These are phyloP conservation scores for Phaeosphaeria sp. DNA, from an alignment of 2,329 filamentous ascomycete genomes.

Conservation along the genomic window DNA sequence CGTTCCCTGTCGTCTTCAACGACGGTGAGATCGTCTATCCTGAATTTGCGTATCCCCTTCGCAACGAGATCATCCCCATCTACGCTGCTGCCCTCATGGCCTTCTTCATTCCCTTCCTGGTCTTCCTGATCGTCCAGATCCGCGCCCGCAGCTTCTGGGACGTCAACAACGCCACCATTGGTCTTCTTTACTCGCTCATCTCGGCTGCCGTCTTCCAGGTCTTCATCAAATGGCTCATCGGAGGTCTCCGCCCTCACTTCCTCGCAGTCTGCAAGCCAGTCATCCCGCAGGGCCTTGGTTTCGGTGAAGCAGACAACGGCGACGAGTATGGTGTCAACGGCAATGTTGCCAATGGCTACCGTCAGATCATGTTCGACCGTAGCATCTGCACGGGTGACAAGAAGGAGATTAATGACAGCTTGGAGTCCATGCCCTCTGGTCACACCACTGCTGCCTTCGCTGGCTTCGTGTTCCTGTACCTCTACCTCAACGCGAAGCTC, in stretches of 20 bases:
- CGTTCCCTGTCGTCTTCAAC: slow-evolving; percentile 70
- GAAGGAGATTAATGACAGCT: slow-evolving; percentile 69
- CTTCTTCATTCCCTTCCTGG: slow-evolving; percentile 67
- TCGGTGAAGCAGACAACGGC: slow-evolving; percentile 22
- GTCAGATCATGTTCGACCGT: slow-evolving; percentile 70
- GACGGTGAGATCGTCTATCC: slow-evolving; percentile 73
- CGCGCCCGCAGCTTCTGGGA: slow-evolving; percentile 61
- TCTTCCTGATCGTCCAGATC: slow-evolving; percentile 71
- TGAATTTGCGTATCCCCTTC: slow-evolving; percentile 72
- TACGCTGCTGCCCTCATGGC: slow-evolving; percentile 73
- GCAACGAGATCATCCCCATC: slow-evolving; percentile 70
- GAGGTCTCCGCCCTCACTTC: slow-evolving; percentile 69
- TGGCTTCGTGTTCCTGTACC: slow-evolving; percentile 71
- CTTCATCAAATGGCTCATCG: slow-evolving; percentile 77
- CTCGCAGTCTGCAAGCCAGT: slow-evolving; percentile 72
- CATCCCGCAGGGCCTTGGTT: slow-evolving; percentile 49
- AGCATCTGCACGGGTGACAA: slow-evolving; percentile 73
- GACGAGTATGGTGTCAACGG: slow-evolving; percentile 58
- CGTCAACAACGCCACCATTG: slow-evolving; percentile 73
- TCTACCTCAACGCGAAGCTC: slow-evolving; percentile 80
- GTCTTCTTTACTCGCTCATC: slow-evolving; percentile 73
- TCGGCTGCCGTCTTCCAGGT: slow-evolving; percentile 77
- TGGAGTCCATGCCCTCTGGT: slow-evolving; percentile 76
- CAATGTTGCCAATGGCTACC: slow-evolving; percentile 59
- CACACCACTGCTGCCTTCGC: slow-evolving; percentile 77